These are phyloP conservation scores for Phytophthora nicotianae DNA, from an alignment of 352 stramenopile species.

Conservation along the genomic window DNA sequence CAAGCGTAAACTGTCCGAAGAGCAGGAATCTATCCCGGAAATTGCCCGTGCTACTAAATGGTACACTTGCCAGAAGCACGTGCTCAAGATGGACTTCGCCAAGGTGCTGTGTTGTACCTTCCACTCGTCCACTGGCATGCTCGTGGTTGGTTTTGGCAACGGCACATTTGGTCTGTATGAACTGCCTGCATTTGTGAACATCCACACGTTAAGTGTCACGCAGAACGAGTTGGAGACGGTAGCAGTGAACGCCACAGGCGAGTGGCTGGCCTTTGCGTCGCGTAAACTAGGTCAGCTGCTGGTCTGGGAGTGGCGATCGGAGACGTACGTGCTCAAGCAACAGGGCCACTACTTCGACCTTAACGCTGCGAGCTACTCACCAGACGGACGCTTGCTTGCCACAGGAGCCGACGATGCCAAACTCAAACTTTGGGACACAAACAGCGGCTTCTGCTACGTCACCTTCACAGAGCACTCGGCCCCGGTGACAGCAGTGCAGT, in stretches of 20 bases:
- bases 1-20: conserved; percentile 33
- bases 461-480: conserved; percentile 98
- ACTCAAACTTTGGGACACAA: conserved; percentile 98
- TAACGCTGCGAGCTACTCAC: conserved; percentile 97
- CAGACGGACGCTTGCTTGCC: conserved; percentile 95
- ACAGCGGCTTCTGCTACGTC: conserved; percentile 98
- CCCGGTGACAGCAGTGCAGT: conserved; percentile 96
- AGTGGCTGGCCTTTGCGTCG: conserved; percentile 98
- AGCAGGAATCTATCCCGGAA: conserved; percentile 43
- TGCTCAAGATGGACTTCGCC: conserved; percentile 91
- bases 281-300: conserved; percentile 98
- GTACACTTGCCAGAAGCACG: conserved; percentile 86
- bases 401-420: conserved; percentile 99
- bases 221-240: conserved; percentile 92
- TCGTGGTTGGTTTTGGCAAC: conserved; percentile 96
- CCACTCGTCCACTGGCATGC: conserved; percentile 82
- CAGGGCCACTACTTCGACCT: conserved; percentile 99
- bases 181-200: conserved; percentile 94
- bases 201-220: conserved; percentile 96
- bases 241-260: conserved; percentile 94
- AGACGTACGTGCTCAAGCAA: conserved; percentile 99
- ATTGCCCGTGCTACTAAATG: conserved; percentile 84
- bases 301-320: conserved; percentile 99
- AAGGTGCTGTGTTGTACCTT: conserved; percentile 91
- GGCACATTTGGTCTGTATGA: conserved; percentile 99